phyloP scores from a whole-genome alignment of 345 rosid genomes.

The Mangifera indica region DNA sequence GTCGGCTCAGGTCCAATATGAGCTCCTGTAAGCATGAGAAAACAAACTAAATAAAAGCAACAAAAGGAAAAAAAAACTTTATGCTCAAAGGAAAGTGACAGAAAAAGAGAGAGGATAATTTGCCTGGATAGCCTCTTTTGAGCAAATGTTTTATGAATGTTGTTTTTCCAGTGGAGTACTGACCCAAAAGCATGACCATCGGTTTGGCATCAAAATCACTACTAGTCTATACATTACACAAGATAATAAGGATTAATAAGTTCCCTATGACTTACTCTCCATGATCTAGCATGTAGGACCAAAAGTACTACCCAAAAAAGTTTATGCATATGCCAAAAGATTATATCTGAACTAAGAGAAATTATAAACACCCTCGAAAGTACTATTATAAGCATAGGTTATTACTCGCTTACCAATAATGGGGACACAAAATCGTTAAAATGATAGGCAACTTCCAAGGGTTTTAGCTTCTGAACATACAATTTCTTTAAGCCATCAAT shows the following conservation, averaged over 20 bases:
- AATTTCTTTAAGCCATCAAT: conserved; percentile 87
- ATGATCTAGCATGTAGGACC: background rate
- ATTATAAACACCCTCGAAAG: background rate
- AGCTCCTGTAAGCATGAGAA: conserved; percentile 62
- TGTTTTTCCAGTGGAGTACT: conserved; percentile 96
- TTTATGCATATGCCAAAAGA: conserved; percentile 12
- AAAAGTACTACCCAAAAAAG: conserved; percentile 8
- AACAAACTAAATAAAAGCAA: background rate
- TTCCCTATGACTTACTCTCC: background rate
- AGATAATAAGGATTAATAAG: conserved; percentile 16
- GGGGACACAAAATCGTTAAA: conserved; percentile 97
- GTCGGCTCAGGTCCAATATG: conserved; percentile 99
- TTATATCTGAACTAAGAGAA: conserved; percentile 17
- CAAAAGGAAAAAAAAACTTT: background rate
- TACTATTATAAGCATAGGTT: background rate
- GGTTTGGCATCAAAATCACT: conserved; percentile 98
- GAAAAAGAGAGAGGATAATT: conserved; percentile 17
- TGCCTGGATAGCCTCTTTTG: conserved; percentile 78
- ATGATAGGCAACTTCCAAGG: conserved; percentile 78
- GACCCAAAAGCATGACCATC: conserved; percentile 98
- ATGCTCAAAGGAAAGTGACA: background rate
- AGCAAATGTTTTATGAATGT: conserved; percentile 97
- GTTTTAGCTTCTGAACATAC: conserved; percentile 87
- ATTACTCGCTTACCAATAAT: conserved; percentile 55
- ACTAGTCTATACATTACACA: conserved; percentile 51